Percentiles rank a stretch among this genome's conserved stretches.
phyloP scores from a whole-genome alignment of 805 yeast species.

The Torulaspora franciscae region DNA sequence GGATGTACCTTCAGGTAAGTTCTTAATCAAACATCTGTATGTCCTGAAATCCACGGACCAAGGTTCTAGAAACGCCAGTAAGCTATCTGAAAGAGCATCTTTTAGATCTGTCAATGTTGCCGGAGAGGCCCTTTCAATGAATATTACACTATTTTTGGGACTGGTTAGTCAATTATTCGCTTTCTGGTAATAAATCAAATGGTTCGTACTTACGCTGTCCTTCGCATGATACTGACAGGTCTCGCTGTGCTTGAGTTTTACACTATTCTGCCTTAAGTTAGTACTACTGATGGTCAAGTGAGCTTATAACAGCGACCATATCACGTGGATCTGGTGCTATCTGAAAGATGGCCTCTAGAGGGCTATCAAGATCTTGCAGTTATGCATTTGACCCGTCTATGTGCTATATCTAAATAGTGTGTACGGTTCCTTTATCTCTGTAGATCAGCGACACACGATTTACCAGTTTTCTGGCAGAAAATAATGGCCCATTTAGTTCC shows the following conservation, averaged over 20 bases:
- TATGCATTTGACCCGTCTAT: background rate
- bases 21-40: conserved; percentile 26
- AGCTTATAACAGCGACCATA: background rate
- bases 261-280: background rate
- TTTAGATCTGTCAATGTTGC: conserved; percentile 30
- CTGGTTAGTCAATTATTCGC: conserved; percentile 6
- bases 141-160: conserved; percentile 24
- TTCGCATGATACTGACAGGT: conserved; percentile 2
- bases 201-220: conserved; percentile 19
- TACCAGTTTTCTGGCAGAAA: conserved; percentile 72
- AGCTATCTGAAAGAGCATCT: conserved; percentile 27
- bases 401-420: background rate
- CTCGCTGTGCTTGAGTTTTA: background rate
- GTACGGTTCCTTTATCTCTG: conserved; percentile 40
- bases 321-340: background rate
- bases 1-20: conserved; percentile 18
- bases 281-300: background rate
- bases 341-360: background rate
- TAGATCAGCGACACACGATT: conserved; percentile 61
- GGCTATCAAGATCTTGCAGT: background rate
- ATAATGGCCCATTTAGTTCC: conserved; percentile 74
- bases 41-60: conserved; percentile 34
- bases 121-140: conserved; percentile 33
- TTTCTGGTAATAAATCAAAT: background rate
- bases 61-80: conserved; percentile 23